Evolutionary conservation across 352 stramenopile species (phyloP).

Genomic region (Globisporangium mamillatum): DNA sequence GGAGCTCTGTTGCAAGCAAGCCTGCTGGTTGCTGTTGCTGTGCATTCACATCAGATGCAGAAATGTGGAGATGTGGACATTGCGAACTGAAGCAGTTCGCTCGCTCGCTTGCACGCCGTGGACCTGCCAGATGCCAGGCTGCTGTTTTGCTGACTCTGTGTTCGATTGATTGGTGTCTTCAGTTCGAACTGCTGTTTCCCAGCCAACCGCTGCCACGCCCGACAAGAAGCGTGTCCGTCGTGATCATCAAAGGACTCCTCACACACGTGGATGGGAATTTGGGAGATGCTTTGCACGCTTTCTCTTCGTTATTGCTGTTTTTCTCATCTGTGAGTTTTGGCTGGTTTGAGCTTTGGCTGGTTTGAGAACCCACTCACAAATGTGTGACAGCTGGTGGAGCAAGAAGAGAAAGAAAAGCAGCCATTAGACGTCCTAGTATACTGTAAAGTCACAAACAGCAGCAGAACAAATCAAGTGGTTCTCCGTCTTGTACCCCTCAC

Average conservation of each 20-base stretch:
- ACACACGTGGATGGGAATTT: neutral
- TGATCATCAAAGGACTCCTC: neutral
- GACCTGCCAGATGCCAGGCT: neutral
- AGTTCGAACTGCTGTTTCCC: neutral
- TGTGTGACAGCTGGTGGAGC: conserved; percentile 1
- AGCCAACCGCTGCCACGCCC: neutral
- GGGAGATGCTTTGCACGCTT: neutral
- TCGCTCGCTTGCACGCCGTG: neutral
- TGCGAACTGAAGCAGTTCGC: neutral
- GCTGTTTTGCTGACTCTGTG: conserved; percentile 3
- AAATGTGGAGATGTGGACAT: neutral
- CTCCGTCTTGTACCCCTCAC: neutral
- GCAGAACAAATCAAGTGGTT: conserved; percentile 6
- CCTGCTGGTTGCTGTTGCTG: neutral
- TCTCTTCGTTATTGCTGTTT: neutral
- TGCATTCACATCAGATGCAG: neutral
- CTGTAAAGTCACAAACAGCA: neutral
- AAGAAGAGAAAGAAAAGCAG: neutral
- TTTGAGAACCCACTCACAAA: neutral
- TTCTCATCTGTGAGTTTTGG: neutral
- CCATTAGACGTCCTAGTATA: neutral
- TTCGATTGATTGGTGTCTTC: neutral
- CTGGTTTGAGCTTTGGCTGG: too few species aligned
- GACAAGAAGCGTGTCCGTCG: neutral
- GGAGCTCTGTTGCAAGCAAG: too few species aligned